These are phyloP conservation scores for Aspergillus novoparasiticus DNA, from an alignment of 2,329 filamentous ascomycete genomes.

Conservation along the genomic window DNA sequence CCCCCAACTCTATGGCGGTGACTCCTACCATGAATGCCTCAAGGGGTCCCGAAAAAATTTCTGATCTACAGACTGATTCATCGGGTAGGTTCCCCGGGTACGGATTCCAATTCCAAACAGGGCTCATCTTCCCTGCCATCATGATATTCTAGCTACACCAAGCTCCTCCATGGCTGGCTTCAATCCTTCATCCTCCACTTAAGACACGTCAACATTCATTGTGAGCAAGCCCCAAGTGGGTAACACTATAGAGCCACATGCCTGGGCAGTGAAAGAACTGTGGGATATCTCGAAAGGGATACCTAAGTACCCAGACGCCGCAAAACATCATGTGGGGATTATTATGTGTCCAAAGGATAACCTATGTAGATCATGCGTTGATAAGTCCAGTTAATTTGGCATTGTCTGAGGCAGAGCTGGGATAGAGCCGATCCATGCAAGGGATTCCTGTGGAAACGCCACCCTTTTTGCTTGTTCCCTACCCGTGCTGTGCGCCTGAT, in stretches of 20 bases:
- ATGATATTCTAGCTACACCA: neutral
- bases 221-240: neutral
- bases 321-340: constrained; percentile 11
- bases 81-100: neutral
- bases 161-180: neutral
- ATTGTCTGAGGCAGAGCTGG: constrained; percentile 5
- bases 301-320: neutral
- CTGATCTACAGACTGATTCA: neutral
- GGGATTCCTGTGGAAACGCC: constrained; percentile 5
- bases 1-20: neutral
- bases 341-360: constrained; percentile 8
- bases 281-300: neutral
- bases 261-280: neutral
- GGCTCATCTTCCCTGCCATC: neutral
- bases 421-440: constrained; percentile 9
- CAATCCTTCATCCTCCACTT: neutral
- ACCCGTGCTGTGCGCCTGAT: constrained; percentile 9
- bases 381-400: constrained; percentile 6
- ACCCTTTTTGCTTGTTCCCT: constrained; percentile 5
- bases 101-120: neutral
- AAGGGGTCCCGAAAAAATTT: neutral
- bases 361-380: constrained; percentile 7
- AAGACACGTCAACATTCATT: constrained; percentile 1
- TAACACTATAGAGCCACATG: neutral
- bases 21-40: neutral